Percentiles rank a stretch among this genome's conserved stretches.
Conservation (phyloP, 1,139 yeast species). For the Taphrina flavorubra region DNA sequence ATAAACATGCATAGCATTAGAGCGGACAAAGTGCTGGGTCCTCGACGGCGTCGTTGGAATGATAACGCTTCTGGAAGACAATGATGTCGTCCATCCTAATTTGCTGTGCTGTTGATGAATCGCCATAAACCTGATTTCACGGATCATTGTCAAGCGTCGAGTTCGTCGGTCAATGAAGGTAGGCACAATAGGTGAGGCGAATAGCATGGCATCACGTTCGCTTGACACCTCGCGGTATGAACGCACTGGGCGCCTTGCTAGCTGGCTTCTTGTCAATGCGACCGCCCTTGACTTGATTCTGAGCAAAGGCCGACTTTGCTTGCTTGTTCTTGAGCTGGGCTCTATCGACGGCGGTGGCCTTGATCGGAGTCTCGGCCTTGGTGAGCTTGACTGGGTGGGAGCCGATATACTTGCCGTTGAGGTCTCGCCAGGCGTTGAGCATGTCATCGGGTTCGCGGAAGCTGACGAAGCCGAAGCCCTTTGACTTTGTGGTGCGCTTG, state of each 20-base stretch:
- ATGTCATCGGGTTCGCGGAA: constrained; percentile 69
- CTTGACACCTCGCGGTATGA: constrained; percentile 29
- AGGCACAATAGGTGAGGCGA: too few species aligned
- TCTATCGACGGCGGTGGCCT: constrained; percentile 40
- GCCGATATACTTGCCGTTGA: constrained; percentile 76
- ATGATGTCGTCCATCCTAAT: too few species aligned
- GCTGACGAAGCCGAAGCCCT: constrained; percentile 90
- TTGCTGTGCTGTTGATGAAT: too few species aligned
- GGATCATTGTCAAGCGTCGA: too few species aligned
- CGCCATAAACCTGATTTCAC: too few species aligned
- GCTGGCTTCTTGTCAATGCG: constrained; percentile 21
- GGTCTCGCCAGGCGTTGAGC: constrained; percentile 70
- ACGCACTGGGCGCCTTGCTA: constrained; percentile 14
- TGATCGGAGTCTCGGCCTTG: constrained; percentile 55
- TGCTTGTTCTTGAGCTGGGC: constrained; percentile 35
- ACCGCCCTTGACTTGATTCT: constrained; percentile 32
- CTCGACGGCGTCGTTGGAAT: too few species aligned
- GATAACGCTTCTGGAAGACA: too few species aligned
- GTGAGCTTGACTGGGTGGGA: constrained; percentile 73
- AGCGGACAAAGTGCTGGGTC: neutral
- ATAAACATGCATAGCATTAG: neutral
- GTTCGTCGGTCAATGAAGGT: too few species aligned
- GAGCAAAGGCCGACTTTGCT: constrained; percentile 35
- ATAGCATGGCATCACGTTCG: neutral
- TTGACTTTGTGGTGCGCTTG: constrained; percentile 56